Base-by-base conservation (phyloP, 2,329 filamentous ascomycete species). In the Orbilia javanica region DNA sequence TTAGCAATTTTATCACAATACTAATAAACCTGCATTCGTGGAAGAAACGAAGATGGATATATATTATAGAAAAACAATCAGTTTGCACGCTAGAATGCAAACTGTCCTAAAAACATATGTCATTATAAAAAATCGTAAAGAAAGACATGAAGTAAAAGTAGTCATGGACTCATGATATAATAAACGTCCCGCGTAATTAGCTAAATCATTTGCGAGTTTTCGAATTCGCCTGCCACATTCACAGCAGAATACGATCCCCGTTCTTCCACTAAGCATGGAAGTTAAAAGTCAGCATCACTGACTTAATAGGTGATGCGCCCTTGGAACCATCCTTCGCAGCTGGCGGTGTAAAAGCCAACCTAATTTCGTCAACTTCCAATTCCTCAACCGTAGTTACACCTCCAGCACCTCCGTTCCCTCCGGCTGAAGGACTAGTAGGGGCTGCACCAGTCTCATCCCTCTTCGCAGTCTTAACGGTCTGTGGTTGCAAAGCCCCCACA, bases 321-420 rank as follows among this genome's bases (percentile, higher is more conserved):
- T 34, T 36, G 11, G 27, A 44, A 11, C 55, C 57, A 22, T 31
- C 39, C 48, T 75, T 68, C 20, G 1, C 25, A 20, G 13, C 13
- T 1, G 42, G 44, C n/a, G 71, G 63, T n/a, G 42, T 62, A 25
- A 68, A 62, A 11, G 34, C 39, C 27, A 75, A 8, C 15, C 46
- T 29, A 36, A 75, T 63, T 34, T 69, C 71, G 55, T 75, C 71
- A 53, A 75, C 71, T 4, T 52, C 53, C 18, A 75, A 22, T 5
- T 50, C 20, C 15, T 71, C 67, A 29, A 52, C 52, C 22, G 34
- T 15, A n/a, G 8, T 11, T 10, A n/a, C 36, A 42, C 53, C 46
- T 11, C 64, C 44, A 15, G n/a, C 34, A 5, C 34, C 34, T 10
- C 2, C 34, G 2, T 10, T 10, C 7, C 34, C 31, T 42, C 63